Evolutionary conservation across 1,284 basidiomycete genomes (phyloP).

Genomic region (Ustilago shanxiensis): DNA sequence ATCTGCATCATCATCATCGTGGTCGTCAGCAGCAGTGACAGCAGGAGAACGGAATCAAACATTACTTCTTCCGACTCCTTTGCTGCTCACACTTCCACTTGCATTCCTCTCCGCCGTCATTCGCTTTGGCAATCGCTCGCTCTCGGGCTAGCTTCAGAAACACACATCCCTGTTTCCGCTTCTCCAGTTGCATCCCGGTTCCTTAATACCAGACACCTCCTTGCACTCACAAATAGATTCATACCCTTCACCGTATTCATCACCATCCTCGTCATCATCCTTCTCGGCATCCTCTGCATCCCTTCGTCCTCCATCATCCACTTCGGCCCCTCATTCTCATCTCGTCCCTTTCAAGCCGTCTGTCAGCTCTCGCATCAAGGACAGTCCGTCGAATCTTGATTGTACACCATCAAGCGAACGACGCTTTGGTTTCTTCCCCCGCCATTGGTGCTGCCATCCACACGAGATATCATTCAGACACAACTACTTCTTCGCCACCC

Average conservation of each 20-base stretch:
- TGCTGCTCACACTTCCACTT: neutral
- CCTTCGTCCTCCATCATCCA: too few relatives aligned
- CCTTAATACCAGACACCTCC: constrained; percentile 1
- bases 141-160: neutral
- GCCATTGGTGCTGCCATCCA: too few relatives aligned
- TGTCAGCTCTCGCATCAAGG: neutral
- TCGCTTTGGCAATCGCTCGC: neutral
- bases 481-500: too few relatives aligned
- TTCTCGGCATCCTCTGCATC: neutral
- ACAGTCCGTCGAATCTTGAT: neutral
- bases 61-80: constrained; percentile 3
- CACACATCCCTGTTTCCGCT: neutral
- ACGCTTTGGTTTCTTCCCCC: too few relatives aligned
- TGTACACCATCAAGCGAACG: neutral
- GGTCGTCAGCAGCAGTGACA: too few relatives aligned
- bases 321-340: too few relatives aligned
- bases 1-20: neutral
- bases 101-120: neutral
- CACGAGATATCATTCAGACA: too few relatives aligned
- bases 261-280: neutral
- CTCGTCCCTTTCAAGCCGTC: neutral
- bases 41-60: too few relatives aligned
- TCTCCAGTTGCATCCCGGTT: neutral
- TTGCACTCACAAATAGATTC: neutral
- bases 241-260: neutral